Percentiles rank a stretch among this genome's conserved stretches.
Conservation (phyloP, 2,329 filamentous ascomycete genomes). For the Fusarium setosum region DNA sequence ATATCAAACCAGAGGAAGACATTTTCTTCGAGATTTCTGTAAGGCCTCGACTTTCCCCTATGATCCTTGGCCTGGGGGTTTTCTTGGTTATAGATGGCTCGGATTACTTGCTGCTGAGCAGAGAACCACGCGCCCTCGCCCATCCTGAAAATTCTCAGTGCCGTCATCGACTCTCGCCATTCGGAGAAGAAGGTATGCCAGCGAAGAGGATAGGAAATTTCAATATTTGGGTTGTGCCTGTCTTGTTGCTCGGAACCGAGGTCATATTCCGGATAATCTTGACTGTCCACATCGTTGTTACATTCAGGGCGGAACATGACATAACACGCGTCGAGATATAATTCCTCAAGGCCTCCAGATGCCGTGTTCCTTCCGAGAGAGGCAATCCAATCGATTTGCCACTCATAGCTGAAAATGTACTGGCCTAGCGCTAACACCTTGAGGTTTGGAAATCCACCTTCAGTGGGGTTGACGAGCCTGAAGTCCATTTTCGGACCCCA, state of each 20-base stretch:
- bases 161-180: conserved; percentile 9
- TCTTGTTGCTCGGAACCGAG: no score
- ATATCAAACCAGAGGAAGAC: neutral
- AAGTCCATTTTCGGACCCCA: conserved; percentile 53
- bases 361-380: neutral
- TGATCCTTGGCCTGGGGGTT: neutral
- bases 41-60: neutral
- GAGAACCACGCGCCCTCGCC: conserved; percentile 4
- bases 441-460: neutral
- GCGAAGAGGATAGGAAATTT: neutral
- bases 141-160: conserved; percentile 11
- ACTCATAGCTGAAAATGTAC: neutral
- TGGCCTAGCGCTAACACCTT: neutral
- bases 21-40: neutral
- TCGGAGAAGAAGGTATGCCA: conserved; percentile 7
- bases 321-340: neutral
- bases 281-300: no score
- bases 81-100: neutral
- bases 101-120: neutral
- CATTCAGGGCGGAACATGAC: conserved; percentile 11
- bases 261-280: no score
- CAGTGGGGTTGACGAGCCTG: neutral
- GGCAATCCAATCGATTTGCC: neutral
- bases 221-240: no score
- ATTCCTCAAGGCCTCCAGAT: neutral